Conservation (phyloP, 2,329 filamentous ascomycete species). For the Aureobasidium sp. region DNA sequence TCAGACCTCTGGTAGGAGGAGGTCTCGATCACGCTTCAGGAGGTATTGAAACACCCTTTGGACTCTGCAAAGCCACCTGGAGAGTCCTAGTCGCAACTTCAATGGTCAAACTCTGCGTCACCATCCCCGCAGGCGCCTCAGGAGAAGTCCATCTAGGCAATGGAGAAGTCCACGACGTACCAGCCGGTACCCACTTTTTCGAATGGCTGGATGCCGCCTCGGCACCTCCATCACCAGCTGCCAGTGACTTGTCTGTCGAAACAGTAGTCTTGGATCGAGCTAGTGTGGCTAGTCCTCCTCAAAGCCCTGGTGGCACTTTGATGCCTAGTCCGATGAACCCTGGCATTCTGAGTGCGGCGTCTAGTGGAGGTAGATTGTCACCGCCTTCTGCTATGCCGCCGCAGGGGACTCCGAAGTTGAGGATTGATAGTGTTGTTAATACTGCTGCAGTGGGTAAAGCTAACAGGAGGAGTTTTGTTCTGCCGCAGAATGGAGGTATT, state of each 20-base stretch:
- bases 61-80: not conserved
- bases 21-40: not conserved
- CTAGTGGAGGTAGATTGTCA: not conserved
- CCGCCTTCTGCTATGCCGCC: not conserved
- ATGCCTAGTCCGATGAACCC: not conserved
- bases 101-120: not conserved
- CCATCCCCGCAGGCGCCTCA: not conserved
- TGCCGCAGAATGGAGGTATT: not conserved
- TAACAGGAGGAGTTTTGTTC: not conserved
- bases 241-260: not conserved
- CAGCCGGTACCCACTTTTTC: constrained; percentile 1
- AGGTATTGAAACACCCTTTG: not conserved
- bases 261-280: not conserved
- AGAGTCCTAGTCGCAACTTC: not conserved
- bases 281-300: not conserved
- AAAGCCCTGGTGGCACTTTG: not conserved
- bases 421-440: not conserved
- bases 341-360: not conserved
- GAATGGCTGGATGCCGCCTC: not conserved
- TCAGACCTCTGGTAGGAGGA: not conserved
- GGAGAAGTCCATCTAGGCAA: not conserved
- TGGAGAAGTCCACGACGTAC: not conserved
- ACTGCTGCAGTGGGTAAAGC: not conserved
- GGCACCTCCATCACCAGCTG: not conserved
- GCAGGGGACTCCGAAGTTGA: not conserved